Base-by-base conservation (phyloP, 176 grass and related monocot species). In the Musa troglodytarum region DNA sequence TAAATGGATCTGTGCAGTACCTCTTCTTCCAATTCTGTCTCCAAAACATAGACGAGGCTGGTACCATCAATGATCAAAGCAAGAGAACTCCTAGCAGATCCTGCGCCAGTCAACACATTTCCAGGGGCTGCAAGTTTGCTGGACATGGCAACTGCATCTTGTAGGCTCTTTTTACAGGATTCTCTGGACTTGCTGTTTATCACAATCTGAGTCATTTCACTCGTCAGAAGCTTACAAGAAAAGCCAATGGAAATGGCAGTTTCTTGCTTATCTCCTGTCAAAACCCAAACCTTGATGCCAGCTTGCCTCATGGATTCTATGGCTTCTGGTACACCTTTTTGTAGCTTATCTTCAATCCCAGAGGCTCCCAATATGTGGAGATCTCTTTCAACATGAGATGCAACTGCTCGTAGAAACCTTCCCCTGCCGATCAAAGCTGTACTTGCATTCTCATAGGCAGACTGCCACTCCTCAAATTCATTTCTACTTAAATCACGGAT, bases 201-300 rank as follows among this genome's bases (percentile, higher is more conserved):
- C 63, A 93, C 52, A 70, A 98, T 91, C 79, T 87, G 83, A 57
- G 81, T 88, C 94, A 98, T 98, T 1, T 93, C 90, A 52, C 63
- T 77, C 74, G 88, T 87, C 76, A 98, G 76, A 75, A 98, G 86
- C 70, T 81, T 98, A 80, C 90, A 93, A 76, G 94, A 98, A 83
- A 80, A 87, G 69, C 94, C 90, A n/a, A 98, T 98, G 29, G 94
- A 98, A 59, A 98, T 91, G 23, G 94, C 94, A 25, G 94, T 98
- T 86, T 98, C 94, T 86, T 98, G 94, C 81, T 98, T 98, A 80
- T 98, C 94, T 25, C 94, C 94, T 16, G 94, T 98, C 77, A 98
- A 73, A 65, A 98, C 88, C 94, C 94, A 98, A 72, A 98, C 90
- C 69, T 98, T 98, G 71, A 98, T 93, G 66, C 86, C 94, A 59